Percentiles rank a stretch among this genome's conserved stretches.
Evolutionary conservation across 768 basidiomycete genomes (phyloP).

Genomic region (Termitomyces eurrhizus): DNA sequence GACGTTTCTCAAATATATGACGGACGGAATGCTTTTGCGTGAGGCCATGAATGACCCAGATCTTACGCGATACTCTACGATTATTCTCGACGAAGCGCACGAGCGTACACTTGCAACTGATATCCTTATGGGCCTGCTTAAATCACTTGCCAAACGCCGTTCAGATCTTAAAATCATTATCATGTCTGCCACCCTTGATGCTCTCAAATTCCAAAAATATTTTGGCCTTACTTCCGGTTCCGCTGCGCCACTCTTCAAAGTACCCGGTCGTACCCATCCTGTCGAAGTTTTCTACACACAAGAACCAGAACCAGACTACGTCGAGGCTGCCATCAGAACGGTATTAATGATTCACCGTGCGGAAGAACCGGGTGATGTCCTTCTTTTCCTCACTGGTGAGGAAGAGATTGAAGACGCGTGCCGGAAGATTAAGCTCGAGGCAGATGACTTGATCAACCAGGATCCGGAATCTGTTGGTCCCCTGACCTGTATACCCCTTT

Average conservation of each 20-base stretch:
- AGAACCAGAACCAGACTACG: conserved; percentile 92
- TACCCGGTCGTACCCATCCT: conserved; percentile 90
- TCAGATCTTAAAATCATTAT: conserved; percentile 93
- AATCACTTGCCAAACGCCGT: conserved; percentile 75
- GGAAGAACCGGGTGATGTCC: conserved; percentile 88
- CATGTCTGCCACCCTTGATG: conserved; percentile 98
- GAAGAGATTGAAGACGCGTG: conserved; percentile 98
- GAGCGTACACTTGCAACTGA: conserved; percentile 97
- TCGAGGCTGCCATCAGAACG: conserved; percentile 94
- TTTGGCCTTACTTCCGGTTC: conserved; percentile 52
- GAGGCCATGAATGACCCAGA: conserved; percentile 97
- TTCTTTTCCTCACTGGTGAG: conserved; percentile 96
- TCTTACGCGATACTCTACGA: conserved; percentile 88
- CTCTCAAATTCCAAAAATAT: conserved; percentile 95
- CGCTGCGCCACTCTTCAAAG: conserved; percentile 79
- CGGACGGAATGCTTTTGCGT: conserved; percentile 97
- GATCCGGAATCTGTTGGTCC: conserved; percentile 80
- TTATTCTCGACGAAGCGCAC: conserved; percentile 98
- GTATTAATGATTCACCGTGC: conserved; percentile 97
- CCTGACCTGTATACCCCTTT: conserved; percentile 85
- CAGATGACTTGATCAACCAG: conserved; percentile 73
- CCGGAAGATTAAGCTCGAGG: conserved; percentile 87
- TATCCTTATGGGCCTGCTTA: conserved; percentile 96
- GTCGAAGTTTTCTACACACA: conserved; percentile 95
- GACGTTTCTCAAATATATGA: conserved; percentile 99